Base-by-base conservation (phyloP, 1,284 basidiomycete genomes). In the Trametes hirsuta region DNA sequence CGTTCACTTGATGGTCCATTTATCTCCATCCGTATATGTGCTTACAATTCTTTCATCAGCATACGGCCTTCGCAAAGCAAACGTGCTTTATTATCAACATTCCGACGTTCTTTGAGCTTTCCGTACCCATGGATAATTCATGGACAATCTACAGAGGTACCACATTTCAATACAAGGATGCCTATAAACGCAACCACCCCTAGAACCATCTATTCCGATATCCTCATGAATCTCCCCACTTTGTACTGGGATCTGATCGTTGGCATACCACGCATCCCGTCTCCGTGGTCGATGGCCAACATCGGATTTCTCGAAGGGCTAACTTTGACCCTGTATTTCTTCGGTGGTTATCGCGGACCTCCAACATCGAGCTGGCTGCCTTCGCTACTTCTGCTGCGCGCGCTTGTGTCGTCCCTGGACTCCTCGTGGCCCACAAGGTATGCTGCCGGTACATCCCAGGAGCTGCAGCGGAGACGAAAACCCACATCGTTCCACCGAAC, bases 401-500 rank as follows among this genome's bases (percentile, higher is more conserved):
- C 40, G 55, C 55, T 42, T 55, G n/a, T 48, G 18, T 57, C 47
- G 51, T 47, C 42, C 18, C 52, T n/a, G 36, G 44, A 51, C 39
- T 40, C 41, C n/a, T 48, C 18, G 39, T 54, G 36, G 22, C 45
- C 40, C 9, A 6, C 30, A 35, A 34, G 40, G 39, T 36, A 55
- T 41, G 41, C 30, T 14, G 41, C 44, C 42, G 59, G 56, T 46
- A 45, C 34, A 30, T 62, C 62, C 65, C 65, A 66, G 35, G 39
- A 15, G 21, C 47, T 62, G 44, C 50, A 60, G 12, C 55, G 34
- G 52, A 66, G 41, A 24, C 65, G 62, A 47, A 64, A 66, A 21
- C 65, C 65, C 11, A 66, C 61, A 41, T 64, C 47, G 39, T 54
- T 9, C 49, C 42, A 41, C 44, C 65, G 53, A 35, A 59, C n/a